Evolutionary conservation across 75 land plant genomes (phyloP).

Genomic region (Pinus albicaulis): DNA sequence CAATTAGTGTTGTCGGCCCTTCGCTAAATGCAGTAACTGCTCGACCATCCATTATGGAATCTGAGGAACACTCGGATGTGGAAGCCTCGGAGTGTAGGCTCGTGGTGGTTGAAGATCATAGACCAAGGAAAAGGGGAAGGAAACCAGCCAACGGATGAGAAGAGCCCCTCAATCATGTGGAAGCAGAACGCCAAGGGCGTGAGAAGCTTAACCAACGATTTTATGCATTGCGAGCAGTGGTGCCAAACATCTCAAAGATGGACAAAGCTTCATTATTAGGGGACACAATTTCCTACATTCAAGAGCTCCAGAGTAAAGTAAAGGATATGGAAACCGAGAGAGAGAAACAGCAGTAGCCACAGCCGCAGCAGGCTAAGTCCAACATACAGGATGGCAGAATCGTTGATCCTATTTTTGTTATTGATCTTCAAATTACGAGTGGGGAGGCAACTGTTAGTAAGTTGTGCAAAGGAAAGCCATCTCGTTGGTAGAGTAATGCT

Average conservation of each 20-base stretch:
- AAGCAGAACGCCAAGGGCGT: conserved; percentile 83
- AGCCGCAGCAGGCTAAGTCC: too few relatives aligned
- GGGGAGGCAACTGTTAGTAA: too few relatives aligned
- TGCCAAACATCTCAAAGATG: conserved; percentile 94
- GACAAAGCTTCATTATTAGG: conserved; percentile 90
- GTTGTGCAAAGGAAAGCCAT: too few relatives aligned
- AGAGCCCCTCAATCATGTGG: conserved; percentile 87
- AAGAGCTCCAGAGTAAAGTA: conserved; percentile 70
- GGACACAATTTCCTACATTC: conserved; percentile 83
- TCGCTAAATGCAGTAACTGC: too few relatives aligned
- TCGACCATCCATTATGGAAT: too few relatives aligned
- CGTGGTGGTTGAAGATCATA: background rate
- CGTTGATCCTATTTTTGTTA: too few relatives aligned
- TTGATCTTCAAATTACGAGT: too few relatives aligned
- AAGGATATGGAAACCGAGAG: conserved; percentile 63
- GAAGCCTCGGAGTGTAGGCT: too few relatives aligned
- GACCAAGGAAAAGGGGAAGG: conserved; percentile 74
- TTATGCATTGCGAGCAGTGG: conserved; percentile 78
- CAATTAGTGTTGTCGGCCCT: too few relatives aligned
- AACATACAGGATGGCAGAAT: too few relatives aligned
- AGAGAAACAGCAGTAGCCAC: conserved; percentile 14
- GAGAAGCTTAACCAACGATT: conserved; percentile 94
- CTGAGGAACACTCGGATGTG: too few relatives aligned
- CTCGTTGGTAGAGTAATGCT: too few relatives aligned
- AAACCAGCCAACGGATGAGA: conserved; percentile 92